Percentiles rank a stretch among this genome's conserved stretches.
These are phyloP conservation scores for Usnea hakonensis DNA, from an alignment of 495 filamentous ascomycete genomes.

Conservation along the genomic window DNA sequence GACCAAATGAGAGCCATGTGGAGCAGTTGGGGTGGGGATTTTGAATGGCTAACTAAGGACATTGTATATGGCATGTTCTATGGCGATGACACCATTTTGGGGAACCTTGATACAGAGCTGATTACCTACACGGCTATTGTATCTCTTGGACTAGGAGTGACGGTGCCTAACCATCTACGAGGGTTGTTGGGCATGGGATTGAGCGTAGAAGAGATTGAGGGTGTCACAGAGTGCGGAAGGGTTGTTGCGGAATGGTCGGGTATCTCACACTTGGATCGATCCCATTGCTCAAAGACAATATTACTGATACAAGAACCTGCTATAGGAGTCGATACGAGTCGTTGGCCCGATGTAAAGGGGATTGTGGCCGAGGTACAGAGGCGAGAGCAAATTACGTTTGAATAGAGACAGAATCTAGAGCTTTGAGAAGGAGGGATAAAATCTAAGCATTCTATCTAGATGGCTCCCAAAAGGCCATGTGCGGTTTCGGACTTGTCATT, in stretches of 20 bases:
- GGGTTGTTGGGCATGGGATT: neutral
- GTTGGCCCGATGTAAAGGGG: no score
- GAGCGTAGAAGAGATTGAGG: neutral
- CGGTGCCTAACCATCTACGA: neutral
- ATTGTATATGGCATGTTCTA: slow-evolving; percentile 2
- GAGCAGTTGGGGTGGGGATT: neutral
- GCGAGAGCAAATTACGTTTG: no score
- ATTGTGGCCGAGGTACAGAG: no score
- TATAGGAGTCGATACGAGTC: no score
- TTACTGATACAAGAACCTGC: no score
- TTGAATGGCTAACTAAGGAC: slow-evolving; percentile 3
- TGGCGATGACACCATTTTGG: neutral
- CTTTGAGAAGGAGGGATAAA: no score
- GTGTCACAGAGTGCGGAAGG: neutral
- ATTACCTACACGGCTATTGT: neutral
- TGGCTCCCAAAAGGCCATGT: no score
- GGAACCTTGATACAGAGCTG: neutral
- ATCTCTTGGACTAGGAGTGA: neutral
- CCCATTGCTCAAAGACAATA: no score
- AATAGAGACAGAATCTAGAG: no score
- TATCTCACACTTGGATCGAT: no score
- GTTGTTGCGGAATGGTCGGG: neutral
- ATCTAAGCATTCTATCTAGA: no score
- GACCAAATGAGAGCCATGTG: neutral
- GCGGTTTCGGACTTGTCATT: no score